Percentiles rank a stretch among this genome's conserved stretches.
These are phyloP conservation scores for Exserohilum rostratum DNA, from an alignment of 2,329 filamentous ascomycete species.

Conservation along the genomic window DNA sequence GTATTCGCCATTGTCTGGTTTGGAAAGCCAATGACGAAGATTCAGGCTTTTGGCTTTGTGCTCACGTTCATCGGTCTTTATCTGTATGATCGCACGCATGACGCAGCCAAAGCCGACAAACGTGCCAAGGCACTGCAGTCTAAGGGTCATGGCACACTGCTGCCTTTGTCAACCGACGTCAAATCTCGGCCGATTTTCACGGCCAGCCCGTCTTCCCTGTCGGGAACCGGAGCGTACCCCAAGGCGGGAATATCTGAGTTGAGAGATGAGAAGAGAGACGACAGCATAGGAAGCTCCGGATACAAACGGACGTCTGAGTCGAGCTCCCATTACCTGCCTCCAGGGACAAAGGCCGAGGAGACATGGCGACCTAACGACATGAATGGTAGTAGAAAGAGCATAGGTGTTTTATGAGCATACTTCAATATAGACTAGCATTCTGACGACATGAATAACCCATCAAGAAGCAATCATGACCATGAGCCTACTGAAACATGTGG, in stretches of 20 bases:
- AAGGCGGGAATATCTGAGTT: slow-evolving; percentile 32
- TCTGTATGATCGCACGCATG: slow-evolving; percentile 90
- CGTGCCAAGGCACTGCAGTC: slow-evolving; percentile 70
- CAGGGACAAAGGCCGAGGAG: slow-evolving; percentile 83
- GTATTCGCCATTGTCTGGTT: slow-evolving; percentile 96
- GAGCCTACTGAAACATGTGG: neutral
- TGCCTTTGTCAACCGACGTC: slow-evolving; percentile 64
- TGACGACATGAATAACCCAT: no score
- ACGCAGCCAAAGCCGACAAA: slow-evolving; percentile 85
- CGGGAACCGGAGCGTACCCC: slow-evolving; percentile 41
- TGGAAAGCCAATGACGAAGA: slow-evolving; percentile 79
- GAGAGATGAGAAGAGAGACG: slow-evolving; percentile 62
- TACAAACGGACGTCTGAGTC: slow-evolving; percentile 50
- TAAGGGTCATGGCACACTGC: slow-evolving; percentile 66
- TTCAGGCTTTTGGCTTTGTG: slow-evolving; percentile 83
- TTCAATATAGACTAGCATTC: neutral
- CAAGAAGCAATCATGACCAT: neutral
- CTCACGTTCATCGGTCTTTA: slow-evolving; percentile 93
- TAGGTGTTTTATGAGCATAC: slow-evolving; percentile 32
- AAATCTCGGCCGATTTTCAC: slow-evolving; percentile 41
- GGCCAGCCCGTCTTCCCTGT: slow-evolving; percentile 49
- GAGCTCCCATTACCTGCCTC: slow-evolving; percentile 67
- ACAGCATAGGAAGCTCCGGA: slow-evolving; percentile 60
- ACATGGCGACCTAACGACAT: slow-evolving; percentile 66
- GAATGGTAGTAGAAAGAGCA: slow-evolving; percentile 25